Conservation (phyloP, 1,139 yeast species). For the Hanseniaspora sp. region DNA sequence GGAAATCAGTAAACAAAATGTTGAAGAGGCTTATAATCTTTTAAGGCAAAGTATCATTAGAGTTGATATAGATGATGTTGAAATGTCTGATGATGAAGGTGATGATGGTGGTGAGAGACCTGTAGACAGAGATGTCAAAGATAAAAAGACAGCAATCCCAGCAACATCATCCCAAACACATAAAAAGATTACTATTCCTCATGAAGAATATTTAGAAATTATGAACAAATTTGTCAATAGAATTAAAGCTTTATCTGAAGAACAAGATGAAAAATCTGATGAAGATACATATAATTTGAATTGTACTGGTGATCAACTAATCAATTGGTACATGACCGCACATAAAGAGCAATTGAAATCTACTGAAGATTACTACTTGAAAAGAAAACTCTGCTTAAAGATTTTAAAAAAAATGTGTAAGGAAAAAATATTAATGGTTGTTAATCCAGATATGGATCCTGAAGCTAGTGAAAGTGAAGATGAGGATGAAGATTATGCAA, state of each 20-base stretch:
- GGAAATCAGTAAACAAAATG: conserved; percentile 74
- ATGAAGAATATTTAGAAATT: conserved; percentile 76
- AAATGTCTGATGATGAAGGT: conserved; percentile 53
- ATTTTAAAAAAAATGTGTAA: conserved; percentile 75
- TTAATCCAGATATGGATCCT: conserved; percentile 48
- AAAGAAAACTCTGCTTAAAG: conserved; percentile 61
- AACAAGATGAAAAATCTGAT: conserved; percentile 40
- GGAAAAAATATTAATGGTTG: conserved; percentile 75
- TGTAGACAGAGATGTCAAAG: conserved; percentile 13
- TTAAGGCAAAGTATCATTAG: conserved; percentile 84
- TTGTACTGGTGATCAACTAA: conserved; percentile 55
- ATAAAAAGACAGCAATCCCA: conserved; percentile 14
- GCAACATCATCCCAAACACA: conserved; percentile 19
- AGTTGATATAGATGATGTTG: conserved; percentile 90
- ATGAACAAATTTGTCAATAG: conserved; percentile 66
- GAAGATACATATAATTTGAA: conserved; percentile 25
- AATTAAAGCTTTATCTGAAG: conserved; percentile 44
- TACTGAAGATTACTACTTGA: conserved; percentile 63
- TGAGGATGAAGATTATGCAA: conserved; percentile 26
- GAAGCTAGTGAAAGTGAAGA: conserved; percentile 30
- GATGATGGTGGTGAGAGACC: conserved; percentile 12
- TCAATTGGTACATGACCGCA: conserved; percentile 66
- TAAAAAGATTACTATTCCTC: conserved; percentile 49
- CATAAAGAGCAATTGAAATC: conserved; percentile 59
- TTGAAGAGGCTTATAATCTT: conserved; percentile 85